Evolutionary conservation across 352 stramenopile genomes (phyloP).

Genomic region (Phytophthora megakarya): DNA sequence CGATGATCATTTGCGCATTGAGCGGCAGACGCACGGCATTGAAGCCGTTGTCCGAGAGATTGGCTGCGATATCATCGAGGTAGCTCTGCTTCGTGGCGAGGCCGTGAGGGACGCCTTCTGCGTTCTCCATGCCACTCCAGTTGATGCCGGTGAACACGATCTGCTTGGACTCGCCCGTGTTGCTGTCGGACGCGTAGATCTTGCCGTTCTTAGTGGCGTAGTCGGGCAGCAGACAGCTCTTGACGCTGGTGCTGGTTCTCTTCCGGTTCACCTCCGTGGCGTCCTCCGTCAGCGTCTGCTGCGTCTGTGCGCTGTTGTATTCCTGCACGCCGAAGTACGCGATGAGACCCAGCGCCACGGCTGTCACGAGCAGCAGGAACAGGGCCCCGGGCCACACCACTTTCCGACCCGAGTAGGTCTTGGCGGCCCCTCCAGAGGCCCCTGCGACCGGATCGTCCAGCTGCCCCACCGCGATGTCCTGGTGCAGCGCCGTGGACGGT

Average conservation of each 20-base stretch:
- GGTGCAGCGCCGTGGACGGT: conserved; percentile 44
- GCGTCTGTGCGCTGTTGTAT: conserved; percentile 67
- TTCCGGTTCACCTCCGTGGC: conserved; percentile 40
- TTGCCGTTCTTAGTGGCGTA: conserved; percentile 64
- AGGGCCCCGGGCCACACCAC: conserved; percentile 80
- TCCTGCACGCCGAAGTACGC: conserved; percentile 67
- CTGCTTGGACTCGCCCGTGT: conserved; percentile 55
- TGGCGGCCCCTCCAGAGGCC: conserved; percentile 1
- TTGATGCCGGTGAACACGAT: conserved; percentile 87
- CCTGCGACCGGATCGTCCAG: conserved; percentile 47
- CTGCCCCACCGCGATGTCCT: conserved; percentile 78
- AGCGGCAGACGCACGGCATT: conserved; percentile 81
- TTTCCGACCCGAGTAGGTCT: conserved; percentile 70
- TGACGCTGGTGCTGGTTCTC: conserved; percentile 32
- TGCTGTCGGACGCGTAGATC: conserved; percentile 66
- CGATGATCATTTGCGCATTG: conserved; percentile 84
- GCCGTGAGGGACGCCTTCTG: conserved; percentile 75
- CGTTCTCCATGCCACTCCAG: conserved; percentile 89
- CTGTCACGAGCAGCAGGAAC: conserved; percentile 64
- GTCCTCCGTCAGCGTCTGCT: conserved; percentile 60
- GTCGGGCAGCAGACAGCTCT: conserved; percentile 73
- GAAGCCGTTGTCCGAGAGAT: conserved; percentile 68
- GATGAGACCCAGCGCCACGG: conserved; percentile 53
- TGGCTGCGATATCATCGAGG: conserved; percentile 70
- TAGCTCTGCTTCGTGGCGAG: conserved; percentile 70